Evolutionary conservation across 352 stramenopile genomes (phyloP).

Genomic region (Pythium brachiatum): DNA sequence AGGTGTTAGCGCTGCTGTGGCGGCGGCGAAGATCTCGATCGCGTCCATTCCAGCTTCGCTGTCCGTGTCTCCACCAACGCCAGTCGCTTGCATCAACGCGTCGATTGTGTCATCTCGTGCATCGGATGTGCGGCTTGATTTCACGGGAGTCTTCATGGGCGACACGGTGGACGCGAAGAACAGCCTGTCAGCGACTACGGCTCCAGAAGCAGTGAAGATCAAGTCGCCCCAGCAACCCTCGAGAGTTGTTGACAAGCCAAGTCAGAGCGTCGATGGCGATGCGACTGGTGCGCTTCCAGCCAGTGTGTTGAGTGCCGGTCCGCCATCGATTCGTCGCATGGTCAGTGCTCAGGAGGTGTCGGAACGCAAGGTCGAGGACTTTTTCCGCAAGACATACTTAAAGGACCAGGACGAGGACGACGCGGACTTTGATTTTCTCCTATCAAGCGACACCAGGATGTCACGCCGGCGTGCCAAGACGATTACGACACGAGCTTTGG

Average conservation of each 20-base stretch:
- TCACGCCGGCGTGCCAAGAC: constrained; percentile 16
- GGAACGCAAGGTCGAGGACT: constrained; percentile 46
- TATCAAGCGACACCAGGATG: not conserved
- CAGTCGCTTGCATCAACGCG: constrained; percentile 11
- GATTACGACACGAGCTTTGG: constrained; percentile 6
- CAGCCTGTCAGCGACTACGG: not conserved
- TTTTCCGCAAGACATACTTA: constrained; percentile 38
- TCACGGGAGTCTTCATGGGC: constrained; percentile 48
- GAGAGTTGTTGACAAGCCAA: not conserved
- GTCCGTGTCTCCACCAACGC: not conserved
- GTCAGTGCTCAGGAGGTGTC: constrained; percentile 41
- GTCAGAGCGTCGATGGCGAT: not conserved
- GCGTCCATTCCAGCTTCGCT: not conserved
- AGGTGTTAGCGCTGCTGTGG: not conserved
- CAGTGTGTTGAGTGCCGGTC: constrained; percentile 1
- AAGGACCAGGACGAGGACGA: constrained; percentile 25
- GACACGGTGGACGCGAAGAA: constrained; percentile 7
- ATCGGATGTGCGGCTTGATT: constrained; percentile 42
- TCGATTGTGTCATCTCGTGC: constrained; percentile 25
- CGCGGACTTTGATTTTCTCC: constrained; percentile 18
- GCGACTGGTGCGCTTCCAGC: not conserved
- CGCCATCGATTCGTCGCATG: constrained; percentile 30
- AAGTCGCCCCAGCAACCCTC: not conserved
- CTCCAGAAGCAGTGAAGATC: not conserved
- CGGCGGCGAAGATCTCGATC: not conserved